Evolutionary conservation across 2,329 filamentous ascomycete species (phyloP).

Genomic region (Thelonectria olida): DNA sequence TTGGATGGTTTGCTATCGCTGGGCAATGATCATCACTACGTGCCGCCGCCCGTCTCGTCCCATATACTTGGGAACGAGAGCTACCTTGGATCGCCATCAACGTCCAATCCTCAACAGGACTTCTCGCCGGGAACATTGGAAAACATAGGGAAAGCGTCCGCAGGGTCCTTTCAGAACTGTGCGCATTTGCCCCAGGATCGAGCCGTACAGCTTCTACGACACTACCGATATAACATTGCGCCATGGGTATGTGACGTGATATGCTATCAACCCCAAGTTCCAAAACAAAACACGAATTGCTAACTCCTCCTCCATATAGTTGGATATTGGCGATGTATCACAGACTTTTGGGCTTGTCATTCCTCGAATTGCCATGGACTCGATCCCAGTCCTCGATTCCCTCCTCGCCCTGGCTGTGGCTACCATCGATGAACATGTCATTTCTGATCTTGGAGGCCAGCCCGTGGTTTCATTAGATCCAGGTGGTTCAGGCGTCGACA

Average conservation of each 20-base stretch:
- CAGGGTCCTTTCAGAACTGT: conserved; percentile 35
- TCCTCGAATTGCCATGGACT: conserved; percentile 42
- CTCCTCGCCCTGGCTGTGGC: conserved; percentile 38
- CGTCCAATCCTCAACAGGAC: conserved; percentile 12
- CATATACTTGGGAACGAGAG: conserved; percentile 16
- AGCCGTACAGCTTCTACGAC: conserved; percentile 47
- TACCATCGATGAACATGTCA: conserved; percentile 24
- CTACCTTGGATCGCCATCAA: conserved; percentile 18
- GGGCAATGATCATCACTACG: conserved; percentile 40
- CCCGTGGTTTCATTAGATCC: conserved; percentile 10
- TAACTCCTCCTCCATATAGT: conserved; percentile 37
- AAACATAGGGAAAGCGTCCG: conserved; percentile 7
- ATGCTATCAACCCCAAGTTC: too few species aligned
- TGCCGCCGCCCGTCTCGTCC: conserved; percentile 18
- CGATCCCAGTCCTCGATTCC: conserved; percentile 35
- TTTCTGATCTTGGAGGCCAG: conserved; percentile 18
- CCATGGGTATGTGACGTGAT: conserved; percentile 57
- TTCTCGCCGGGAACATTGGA: conserved; percentile 10
- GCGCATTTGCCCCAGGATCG: conserved; percentile 38
- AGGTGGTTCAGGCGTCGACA: conserved; percentile 14
- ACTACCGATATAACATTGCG: conserved; percentile 56
- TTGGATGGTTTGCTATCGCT: conserved; percentile 47
- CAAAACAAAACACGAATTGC: background rate
- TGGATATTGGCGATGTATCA: conserved; percentile 53
- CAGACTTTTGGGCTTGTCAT: conserved; percentile 52